These are phyloP conservation scores for Eucalyptus pauciflora DNA, from an alignment of 345 rosid species.

Conservation along the genomic window DNA sequence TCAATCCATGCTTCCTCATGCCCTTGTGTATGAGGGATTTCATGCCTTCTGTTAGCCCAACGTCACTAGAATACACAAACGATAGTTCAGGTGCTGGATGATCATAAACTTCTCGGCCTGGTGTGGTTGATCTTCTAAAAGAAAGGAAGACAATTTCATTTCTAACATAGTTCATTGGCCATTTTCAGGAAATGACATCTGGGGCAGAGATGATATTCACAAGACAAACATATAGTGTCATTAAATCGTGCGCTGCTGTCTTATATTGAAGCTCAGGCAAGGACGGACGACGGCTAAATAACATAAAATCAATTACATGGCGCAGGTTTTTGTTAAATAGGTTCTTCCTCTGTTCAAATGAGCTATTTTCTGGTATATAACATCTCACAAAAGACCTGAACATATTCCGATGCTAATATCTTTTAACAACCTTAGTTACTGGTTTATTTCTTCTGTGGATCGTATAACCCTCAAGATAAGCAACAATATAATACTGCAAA, in stretches of 20 bases:
- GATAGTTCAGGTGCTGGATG: background rate
- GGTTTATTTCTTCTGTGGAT: background rate
- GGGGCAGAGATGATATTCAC: conserved; percentile 81
- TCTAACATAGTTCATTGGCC: background rate
- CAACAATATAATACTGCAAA: background rate
- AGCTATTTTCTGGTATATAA: background rate
- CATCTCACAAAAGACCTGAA: background rate
- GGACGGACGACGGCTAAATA: conserved; percentile 86
- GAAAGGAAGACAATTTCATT: background rate
- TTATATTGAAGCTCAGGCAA: conserved; percentile 95
- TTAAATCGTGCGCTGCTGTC: conserved; percentile 89
- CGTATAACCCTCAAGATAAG: background rate
- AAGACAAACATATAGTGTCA: conserved; percentile 71
- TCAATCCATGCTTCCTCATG: background rate
- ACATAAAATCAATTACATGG: background rate
- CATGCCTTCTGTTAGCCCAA: background rate
- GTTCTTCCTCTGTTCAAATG: background rate
- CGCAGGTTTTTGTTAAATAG: background rate
- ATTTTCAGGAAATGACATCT: conserved; percentile 70
- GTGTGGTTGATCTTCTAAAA: background rate
- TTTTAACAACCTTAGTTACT: background rate
- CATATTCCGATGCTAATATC: background rate
- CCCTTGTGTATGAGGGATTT: background rate
- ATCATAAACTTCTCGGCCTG: background rate
- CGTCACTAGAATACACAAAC: background rate